phyloP scores from a whole-genome alignment of 768 basidiomycete species.

The Lactarius hatsudake region DNA sequence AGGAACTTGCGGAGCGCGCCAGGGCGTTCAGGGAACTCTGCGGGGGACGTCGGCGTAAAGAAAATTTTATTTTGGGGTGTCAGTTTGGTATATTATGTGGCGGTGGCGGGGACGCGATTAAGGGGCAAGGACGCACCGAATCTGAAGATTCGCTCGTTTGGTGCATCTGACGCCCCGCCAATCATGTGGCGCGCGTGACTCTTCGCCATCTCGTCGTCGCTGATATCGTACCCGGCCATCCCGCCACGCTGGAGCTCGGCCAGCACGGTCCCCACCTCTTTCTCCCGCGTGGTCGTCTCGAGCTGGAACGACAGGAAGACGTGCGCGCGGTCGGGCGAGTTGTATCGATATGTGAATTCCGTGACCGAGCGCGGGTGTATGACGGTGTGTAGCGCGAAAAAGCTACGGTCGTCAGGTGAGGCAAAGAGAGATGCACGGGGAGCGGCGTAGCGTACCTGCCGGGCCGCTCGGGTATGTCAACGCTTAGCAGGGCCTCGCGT shows the following conservation, averaged over 20 bases:
- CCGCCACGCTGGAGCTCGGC: slow-evolving; percentile 56
- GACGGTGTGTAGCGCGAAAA: slow-evolving; percentile 78
- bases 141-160: slow-evolving; percentile 85
- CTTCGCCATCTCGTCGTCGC: slow-evolving; percentile 94
- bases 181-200: slow-evolving; percentile 93
- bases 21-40: slow-evolving; percentile 96
- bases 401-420: slow-evolving; percentile 46
- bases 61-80: not conserved
- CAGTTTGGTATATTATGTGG: not conserved
- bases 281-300: slow-evolving; percentile 50
- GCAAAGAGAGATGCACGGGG: not conserved
- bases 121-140: slow-evolving; percentile 73
- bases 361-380: slow-evolving; percentile 92
- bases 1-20: slow-evolving; percentile 90
- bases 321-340: slow-evolving; percentile 67
- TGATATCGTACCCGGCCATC: slow-evolving; percentile 87
- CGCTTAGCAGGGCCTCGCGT: slow-evolving; percentile 86
- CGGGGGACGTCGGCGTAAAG: not conserved
- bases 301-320: slow-evolving; percentile 91
- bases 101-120: not conserved
- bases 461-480: slow-evolving; percentile 90
- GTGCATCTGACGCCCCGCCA: slow-evolving; percentile 74
- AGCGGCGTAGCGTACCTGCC: slow-evolving; percentile 75
- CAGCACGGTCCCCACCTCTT: slow-evolving; percentile 66
- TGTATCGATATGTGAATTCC: slow-evolving; percentile 94